phyloP scores from a whole-genome alignment of 2,329 filamentous ascomycete species.

The Penicillium sp. region DNA sequence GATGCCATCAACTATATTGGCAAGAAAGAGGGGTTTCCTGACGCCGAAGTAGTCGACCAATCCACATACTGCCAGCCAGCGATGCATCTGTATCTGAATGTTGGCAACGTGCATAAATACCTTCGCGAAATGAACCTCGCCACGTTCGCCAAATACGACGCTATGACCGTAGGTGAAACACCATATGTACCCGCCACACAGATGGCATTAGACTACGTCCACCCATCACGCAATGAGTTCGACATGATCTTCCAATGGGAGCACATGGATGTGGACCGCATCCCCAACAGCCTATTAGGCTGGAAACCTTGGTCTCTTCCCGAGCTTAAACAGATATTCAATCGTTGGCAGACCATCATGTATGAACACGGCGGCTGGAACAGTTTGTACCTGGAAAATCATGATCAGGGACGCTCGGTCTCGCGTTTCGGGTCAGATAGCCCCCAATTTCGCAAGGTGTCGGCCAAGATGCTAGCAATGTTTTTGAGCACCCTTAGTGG shows the following conservation, averaged over 20 bases:
- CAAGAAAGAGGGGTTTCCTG: slow-evolving; percentile 55
- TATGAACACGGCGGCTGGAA: slow-evolving; percentile 56
- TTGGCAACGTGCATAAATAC: slow-evolving; percentile 56
- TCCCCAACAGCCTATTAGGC: slow-evolving; percentile 32
- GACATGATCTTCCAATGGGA: slow-evolving; percentile 74
- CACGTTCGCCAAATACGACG: slow-evolving; percentile 52
- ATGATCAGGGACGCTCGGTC: slow-evolving; percentile 50
- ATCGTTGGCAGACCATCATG: slow-evolving; percentile 27
- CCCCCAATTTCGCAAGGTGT: slow-evolving; percentile 22
- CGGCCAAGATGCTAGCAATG: slow-evolving; percentile 25
- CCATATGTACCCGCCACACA: slow-evolving; percentile 47
- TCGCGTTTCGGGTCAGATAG: slow-evolving; percentile 35
- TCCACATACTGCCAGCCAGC: slow-evolving; percentile 30
- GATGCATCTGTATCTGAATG: slow-evolving; percentile 50
- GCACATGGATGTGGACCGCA: slow-evolving; percentile 53
- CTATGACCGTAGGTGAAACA: slow-evolving; percentile 60
- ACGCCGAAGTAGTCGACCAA: slow-evolving; percentile 32
- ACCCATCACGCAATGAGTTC: background rate
- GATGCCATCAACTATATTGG: slow-evolving; percentile 71
- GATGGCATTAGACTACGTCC: slow-evolving; percentile 42
- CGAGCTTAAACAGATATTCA: background rate
- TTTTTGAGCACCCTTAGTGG: slow-evolving; percentile 53
- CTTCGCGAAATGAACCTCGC: slow-evolving; percentile 44
- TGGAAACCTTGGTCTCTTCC: background rate
- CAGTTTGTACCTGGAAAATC: slow-evolving; percentile 58